Conservation (phyloP, 495 filamentous ascomycete genomes). For the Neurospora africana region DNA sequence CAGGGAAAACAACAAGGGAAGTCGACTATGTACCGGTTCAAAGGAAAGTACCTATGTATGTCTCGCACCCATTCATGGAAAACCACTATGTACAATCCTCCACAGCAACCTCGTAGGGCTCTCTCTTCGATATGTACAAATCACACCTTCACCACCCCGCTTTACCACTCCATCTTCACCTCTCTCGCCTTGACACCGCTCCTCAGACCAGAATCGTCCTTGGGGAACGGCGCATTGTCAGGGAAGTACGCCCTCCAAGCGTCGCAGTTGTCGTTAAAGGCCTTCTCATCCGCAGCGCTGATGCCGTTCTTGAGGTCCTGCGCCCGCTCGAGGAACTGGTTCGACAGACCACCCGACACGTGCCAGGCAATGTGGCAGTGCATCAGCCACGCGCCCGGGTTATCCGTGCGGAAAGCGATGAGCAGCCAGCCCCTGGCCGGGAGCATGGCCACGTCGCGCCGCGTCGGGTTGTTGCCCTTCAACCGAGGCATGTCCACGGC, state of each 20-base stretch:
- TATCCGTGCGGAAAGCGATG: constrained; percentile 46
- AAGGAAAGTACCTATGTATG: background rate
- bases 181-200: constrained; percentile 7
- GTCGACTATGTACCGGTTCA: background rate
- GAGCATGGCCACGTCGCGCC: constrained; percentile 52
- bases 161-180: background rate
- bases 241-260: constrained; percentile 19
- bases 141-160: background rate
- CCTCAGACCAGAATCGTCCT: constrained; percentile 21
- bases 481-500: constrained; percentile 16
- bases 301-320: constrained; percentile 16
- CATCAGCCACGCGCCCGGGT: constrained; percentile 46
- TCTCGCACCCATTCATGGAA: background rate
- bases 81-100: background rate
- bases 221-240: constrained; percentile 11
- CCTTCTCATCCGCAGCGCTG: constrained; percentile 7
- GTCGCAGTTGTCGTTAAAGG: constrained; percentile 16
- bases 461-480: constrained; percentile 41
- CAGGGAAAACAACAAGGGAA: background rate
- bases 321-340: constrained; percentile 39
- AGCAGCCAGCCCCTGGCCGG: constrained; percentile 33
- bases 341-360: constrained; percentile 34
- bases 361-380: constrained; percentile 54
- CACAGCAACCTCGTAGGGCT: background rate
- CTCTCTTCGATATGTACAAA: background rate